Percentiles rank a stretch among this genome's conserved stretches.
These are phyloP conservation scores for Endothia cerciana DNA, from an alignment of 2,329 filamentous ascomycete species.

Conservation along the genomic window DNA sequence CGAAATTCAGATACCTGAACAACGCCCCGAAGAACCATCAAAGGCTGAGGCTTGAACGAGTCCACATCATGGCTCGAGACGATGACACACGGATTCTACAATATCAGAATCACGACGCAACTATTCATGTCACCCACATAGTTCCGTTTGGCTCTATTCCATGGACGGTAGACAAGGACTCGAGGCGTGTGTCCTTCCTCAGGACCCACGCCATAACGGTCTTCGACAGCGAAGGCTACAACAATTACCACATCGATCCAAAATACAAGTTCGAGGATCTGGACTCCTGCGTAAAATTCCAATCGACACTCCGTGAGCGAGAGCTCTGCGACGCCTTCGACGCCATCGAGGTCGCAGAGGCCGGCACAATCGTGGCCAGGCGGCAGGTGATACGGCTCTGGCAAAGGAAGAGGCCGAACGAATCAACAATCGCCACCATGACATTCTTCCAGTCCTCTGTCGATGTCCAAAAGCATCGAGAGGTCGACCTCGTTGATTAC, in stretches of 20 bases:
- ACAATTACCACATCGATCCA: constrained; percentile 21
- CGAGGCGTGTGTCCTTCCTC: constrained; percentile 11
- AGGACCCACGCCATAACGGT: constrained; percentile 18
- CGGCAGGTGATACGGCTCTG: constrained; percentile 20
- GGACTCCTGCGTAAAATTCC: constrained; percentile 6
- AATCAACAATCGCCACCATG: constrained; percentile 8
- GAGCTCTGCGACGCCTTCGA: constrained; percentile 9
- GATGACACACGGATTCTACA: constrained; percentile 4
- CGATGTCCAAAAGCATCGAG: neutral
- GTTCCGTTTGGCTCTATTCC: constrained; percentile 14
- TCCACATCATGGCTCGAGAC: neutral
- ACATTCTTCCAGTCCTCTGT: constrained; percentile 15
- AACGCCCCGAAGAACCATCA: neutral
- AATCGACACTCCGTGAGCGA: constrained; percentile 12
- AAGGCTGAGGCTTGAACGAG: neutral
- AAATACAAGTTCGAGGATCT: constrained; percentile 13
- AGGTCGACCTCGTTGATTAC: constrained; percentile 9
- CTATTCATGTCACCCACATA: constrained; percentile 9
- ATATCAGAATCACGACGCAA: constrained; percentile 3
- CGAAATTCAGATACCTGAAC: neutral
- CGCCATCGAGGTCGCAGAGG: constrained; percentile 13
- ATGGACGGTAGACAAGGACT: constrained; percentile 15
- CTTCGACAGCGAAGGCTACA: constrained; percentile 17
- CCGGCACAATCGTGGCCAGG: neutral
- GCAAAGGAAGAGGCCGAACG: constrained; percentile 3